These are phyloP conservation scores for Polysphondylium violaceum DNA, from an alignment of 78 protist species.

Conservation along the genomic window DNA sequence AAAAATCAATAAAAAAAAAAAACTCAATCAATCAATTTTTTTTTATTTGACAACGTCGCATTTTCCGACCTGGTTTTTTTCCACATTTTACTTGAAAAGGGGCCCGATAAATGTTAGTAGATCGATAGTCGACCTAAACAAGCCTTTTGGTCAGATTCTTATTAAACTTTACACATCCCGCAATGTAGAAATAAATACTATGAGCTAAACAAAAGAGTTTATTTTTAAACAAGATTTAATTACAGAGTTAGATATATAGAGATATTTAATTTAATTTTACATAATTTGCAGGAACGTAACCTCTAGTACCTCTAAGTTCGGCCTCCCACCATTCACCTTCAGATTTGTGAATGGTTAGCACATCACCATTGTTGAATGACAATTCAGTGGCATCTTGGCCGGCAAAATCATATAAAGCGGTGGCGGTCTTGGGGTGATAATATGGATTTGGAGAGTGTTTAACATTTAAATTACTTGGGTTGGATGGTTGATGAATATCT, in stretches of 20 bases:
- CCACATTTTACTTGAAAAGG: too few species aligned
- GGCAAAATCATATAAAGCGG: slow-evolving; percentile 72
- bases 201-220: too few species aligned
- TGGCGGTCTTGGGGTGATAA: slow-evolving; percentile 3
- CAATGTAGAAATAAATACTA: too few species aligned
- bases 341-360: slow-evolving; percentile 20
- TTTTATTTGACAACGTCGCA: too few species aligned
- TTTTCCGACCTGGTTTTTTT: too few species aligned
- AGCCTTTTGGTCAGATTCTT: too few species aligned
- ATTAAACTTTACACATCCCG: too few species aligned
- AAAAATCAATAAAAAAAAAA: too few species aligned
- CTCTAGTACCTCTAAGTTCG: slow-evolving; percentile 36
- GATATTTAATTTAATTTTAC: slow-evolving; percentile 10
- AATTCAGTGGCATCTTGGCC: slow-evolving; percentile 78
- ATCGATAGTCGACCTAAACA: too few species aligned
- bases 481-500: slow-evolving; percentile 39
- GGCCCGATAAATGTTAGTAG: too few species aligned
- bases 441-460: slow-evolving; percentile 42
- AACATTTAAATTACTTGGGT: not conserved
- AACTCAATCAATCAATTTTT: too few species aligned
- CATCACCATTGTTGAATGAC: slow-evolving; percentile 82
- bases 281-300: slow-evolving; percentile 64
- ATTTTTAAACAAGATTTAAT: too few species aligned
- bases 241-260: not conserved
- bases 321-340: slow-evolving; percentile 83